Evolutionary conservation across 2,329 filamentous ascomycete species (phyloP).

Genomic region (Nemania serpens): DNA sequence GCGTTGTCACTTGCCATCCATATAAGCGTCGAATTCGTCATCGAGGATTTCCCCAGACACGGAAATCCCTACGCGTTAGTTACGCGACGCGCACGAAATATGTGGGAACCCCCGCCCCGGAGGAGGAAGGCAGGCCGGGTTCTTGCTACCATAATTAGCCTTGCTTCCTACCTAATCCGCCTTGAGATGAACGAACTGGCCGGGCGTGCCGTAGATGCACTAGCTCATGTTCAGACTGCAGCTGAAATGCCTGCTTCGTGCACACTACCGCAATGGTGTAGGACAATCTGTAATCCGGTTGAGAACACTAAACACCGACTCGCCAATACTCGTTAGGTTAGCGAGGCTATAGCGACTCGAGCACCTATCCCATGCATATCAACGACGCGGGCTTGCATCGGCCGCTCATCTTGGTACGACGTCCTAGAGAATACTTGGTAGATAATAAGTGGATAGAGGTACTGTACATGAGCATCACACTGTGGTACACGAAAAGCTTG

Average conservation of each 20-base stretch:
- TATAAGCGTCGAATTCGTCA: not conserved
- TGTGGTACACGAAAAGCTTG: not conserved
- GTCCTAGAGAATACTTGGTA: not conserved
- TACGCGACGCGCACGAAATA: conserved; percentile 26
- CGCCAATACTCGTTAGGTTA: too few relatives aligned
- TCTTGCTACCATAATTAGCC: conserved; percentile 22
- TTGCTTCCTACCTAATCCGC: conserved; percentile 6
- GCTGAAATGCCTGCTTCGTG: not conserved
- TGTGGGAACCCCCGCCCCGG: conserved; percentile 14
- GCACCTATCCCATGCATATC: not conserved
- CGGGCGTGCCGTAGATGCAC: conserved; percentile 7
- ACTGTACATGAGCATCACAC: not conserved
- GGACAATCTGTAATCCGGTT: too few relatives aligned
- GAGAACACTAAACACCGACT: too few relatives aligned
- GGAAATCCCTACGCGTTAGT: conserved; percentile 31
- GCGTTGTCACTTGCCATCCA: conserved; percentile 17
- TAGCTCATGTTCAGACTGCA: conserved; percentile 1
- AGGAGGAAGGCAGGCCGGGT: conserved; percentile 9
- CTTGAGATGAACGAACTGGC: conserved; percentile 12
- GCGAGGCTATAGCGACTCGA: too few relatives aligned
- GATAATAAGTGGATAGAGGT: conserved; percentile 3
- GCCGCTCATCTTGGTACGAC: conserved; percentile 5
- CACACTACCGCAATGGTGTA: not conserved
- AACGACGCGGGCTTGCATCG: conserved; percentile 2
- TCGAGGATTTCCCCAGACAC: conserved; percentile 15